Conservation (phyloP, 2,329 filamentous ascomycete genomes). For the Pestalotiopsis sp. region DNA sequence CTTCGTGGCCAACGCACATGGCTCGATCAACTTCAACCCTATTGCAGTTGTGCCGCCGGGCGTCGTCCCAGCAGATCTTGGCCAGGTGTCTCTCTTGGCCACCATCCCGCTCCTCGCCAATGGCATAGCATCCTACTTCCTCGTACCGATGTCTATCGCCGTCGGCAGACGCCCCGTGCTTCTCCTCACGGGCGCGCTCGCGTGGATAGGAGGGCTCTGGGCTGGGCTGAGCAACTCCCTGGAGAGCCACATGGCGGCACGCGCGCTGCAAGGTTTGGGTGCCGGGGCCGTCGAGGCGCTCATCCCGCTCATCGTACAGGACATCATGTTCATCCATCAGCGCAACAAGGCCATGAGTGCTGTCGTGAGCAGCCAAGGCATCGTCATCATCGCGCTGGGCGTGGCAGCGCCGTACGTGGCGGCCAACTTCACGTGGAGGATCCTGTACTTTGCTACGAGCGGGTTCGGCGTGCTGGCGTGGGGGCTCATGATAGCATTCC, state of each 20-base stretch:
- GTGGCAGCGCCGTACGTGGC: constrained; percentile 30
- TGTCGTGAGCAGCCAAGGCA: constrained; percentile 23
- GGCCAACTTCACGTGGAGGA: constrained; percentile 35
- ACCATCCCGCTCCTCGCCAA: constrained; percentile 39
- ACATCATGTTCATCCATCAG: constrained; percentile 42
- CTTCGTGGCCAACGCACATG: constrained; percentile 25
- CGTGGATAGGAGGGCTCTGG: constrained; percentile 39
- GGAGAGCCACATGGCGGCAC: constrained; percentile 34
- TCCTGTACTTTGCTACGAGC: constrained; percentile 38
- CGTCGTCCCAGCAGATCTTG: constrained; percentile 31
- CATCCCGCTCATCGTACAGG: constrained; percentile 41
- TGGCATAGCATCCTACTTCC: constrained; percentile 38
- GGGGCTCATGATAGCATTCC: constrained; percentile 33
- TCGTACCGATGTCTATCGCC: constrained; percentile 41
- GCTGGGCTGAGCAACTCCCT: constrained; percentile 36
- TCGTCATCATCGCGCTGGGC: constrained; percentile 13
- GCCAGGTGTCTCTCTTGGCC: constrained; percentile 33
- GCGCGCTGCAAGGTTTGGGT: constrained; percentile 38
- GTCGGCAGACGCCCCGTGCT: constrained; percentile 40
- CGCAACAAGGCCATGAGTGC: constrained; percentile 37
- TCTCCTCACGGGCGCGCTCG: constrained; percentile 33
- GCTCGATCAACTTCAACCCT: constrained; percentile 18
- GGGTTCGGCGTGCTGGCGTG: constrained; percentile 35
- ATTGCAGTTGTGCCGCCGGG: constrained; percentile 32
- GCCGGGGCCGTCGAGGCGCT: constrained; percentile 39